Evolutionary conservation across 257 asterid genomes (phyloP), one percentile per base, ranked within the genome.

Genomic region (Solanum habrochaites): DNA sequence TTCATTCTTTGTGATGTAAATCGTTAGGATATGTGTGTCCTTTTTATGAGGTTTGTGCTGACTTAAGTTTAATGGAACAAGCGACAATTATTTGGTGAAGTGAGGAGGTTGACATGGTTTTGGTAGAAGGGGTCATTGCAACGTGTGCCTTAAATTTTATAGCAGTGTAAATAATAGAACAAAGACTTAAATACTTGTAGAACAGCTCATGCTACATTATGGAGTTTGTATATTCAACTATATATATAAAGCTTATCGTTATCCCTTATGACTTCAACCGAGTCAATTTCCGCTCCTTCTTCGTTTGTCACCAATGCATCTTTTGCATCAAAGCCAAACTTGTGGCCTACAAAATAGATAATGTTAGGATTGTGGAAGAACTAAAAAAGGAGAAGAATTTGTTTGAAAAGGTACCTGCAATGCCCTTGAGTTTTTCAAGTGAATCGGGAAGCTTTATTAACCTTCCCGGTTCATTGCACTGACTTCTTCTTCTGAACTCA

Each of bases 201-300:
- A n/a, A 77, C 62, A 78, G 16, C 11, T 45, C 15, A 45, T 42
- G 43, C 45, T 85, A 69, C 25, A 31, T 78, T 47, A 45, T 31
- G 52, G 32, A 45, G 47, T 47, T 31, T 11, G 32, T 45, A 75
- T 85, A 69, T 71, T 52, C 91, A 87, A 90, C 89, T 87, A 93
- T 80, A 89, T 87, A 93, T 80, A 89, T 89, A 93, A 83, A 94
- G 87, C 90, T 94, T 96, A 88, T 96, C 99, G 74, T 93, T 94
- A 83, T 96, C 99, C 93, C 98, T 92, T 52, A 95, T 95, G 81
- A 96, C 97, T 91, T 96, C 98, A 73, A 96, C 89, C 58, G 92
- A 93, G 90, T 95, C 99, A 66, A 96, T 95, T 73, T 94, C 96
- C 77, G 96, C 89, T 60, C 98, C 98, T 90, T 90, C 95, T 89